Evolutionary conservation across 495 filamentous ascomycete genomes (phyloP).

Genomic region (Tirmania nivea): DNA sequence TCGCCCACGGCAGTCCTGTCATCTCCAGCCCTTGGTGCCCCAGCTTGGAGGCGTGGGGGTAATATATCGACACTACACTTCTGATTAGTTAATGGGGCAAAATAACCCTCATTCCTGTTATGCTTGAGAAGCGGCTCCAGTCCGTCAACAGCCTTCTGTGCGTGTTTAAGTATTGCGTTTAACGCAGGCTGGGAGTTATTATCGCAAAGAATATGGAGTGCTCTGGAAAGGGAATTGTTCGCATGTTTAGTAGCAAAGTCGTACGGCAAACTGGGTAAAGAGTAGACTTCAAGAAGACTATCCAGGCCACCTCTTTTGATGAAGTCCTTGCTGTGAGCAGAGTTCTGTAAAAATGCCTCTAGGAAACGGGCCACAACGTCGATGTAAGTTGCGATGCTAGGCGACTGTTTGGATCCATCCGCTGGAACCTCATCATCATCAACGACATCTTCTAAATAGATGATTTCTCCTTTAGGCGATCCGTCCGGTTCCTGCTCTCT

Average conservation of each 20-base stretch:
- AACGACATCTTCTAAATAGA: constrained; percentile 26
- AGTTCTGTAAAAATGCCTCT: constrained; percentile 53
- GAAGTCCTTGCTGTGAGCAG: constrained; percentile 49
- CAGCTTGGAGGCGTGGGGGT: constrained; percentile 6
- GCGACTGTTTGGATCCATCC: constrained; percentile 15
- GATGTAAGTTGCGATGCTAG: constrained; percentile 45
- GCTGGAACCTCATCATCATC: constrained; percentile 20
- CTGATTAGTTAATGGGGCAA: constrained; percentile 37
- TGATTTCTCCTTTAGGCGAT: constrained; percentile 12
- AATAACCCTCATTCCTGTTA: constrained; percentile 34
- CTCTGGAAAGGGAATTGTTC: constrained; percentile 41
- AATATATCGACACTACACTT: constrained; percentile 4
- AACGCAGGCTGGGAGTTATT: constrained; percentile 61
- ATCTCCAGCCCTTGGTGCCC: background rate
- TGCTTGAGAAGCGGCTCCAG: constrained; percentile 42
- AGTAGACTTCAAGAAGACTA: constrained; percentile 60
- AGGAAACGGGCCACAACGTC: constrained; percentile 55
- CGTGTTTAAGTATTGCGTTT: constrained; percentile 53
- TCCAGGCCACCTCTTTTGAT: constrained; percentile 62
- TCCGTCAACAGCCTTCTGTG: constrained; percentile 42
- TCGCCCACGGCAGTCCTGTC: constrained; percentile 14
- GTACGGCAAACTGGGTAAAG: constrained; percentile 51
- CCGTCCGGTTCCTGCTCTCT: constrained; percentile 8
- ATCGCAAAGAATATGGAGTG: constrained; percentile 65
- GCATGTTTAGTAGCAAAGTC: constrained; percentile 48